Conservation (phyloP, 2,329 filamentous ascomycete genomes). For the Clonostachys solani region DNA sequence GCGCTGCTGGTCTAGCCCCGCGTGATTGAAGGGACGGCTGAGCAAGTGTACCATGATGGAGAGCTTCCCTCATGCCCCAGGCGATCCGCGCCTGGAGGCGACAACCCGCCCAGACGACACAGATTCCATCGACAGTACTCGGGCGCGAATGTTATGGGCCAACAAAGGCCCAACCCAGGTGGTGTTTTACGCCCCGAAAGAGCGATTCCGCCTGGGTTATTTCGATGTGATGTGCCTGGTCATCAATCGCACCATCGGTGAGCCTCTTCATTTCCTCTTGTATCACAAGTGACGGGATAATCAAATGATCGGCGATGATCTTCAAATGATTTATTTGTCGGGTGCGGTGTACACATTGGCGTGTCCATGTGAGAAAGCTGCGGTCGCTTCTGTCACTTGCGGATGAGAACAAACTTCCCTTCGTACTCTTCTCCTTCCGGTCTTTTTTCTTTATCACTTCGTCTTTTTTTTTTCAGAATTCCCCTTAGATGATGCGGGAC, state of each 20-base stretch:
- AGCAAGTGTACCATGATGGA: too few species aligned
- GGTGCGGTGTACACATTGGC: neutral
- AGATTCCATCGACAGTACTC: neutral
- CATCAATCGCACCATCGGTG: conserved; percentile 30
- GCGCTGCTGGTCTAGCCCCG: too few species aligned
- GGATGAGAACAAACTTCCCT: neutral
- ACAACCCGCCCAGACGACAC: too few species aligned
- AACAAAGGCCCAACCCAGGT: conserved; percentile 17
- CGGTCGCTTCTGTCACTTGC: too few species aligned
- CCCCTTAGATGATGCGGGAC: too few species aligned
- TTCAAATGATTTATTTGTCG: neutral
- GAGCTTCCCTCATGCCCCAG: too few species aligned
- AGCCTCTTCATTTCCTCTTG: conserved; percentile 6
- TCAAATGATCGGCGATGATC: neutral
- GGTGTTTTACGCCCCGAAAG: conserved; percentile 23
- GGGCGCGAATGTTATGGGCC: neutral
- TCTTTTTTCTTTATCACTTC: neutral
- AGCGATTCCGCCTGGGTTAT: conserved; percentile 26
- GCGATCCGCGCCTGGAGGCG: too few species aligned
- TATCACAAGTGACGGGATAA: neutral
- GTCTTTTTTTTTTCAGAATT: too few species aligned
- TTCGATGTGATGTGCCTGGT: conserved; percentile 28
- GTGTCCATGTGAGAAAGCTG: neutral
- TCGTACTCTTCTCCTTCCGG: too few species aligned
- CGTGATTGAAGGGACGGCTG: too few species aligned